Evolutionary conservation across 1,284 basidiomycete genomes (phyloP).

Genomic region (Malassezia furfur): DNA sequence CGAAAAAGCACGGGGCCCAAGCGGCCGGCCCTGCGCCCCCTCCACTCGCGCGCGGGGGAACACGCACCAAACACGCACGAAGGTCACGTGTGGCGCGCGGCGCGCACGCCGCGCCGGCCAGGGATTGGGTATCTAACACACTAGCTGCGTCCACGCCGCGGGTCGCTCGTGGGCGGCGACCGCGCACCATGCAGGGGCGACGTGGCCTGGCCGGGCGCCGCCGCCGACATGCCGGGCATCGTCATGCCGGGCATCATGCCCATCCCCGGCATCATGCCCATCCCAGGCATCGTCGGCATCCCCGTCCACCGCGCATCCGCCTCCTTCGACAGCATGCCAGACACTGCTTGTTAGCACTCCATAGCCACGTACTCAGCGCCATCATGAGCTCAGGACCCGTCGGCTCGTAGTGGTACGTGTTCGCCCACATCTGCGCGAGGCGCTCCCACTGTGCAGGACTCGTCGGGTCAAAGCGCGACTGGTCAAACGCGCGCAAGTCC

Average conservation of each 20-base stretch:
- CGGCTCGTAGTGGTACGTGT: constrained; percentile 19
- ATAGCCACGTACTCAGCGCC: constrained; percentile 12
- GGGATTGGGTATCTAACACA: constrained; percentile 6
- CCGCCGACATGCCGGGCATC: constrained; percentile 11
- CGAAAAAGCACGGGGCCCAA: neutral
- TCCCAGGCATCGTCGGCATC: constrained; percentile 5
- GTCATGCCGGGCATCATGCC: constrained; percentile 13
- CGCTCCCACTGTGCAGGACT: constrained; percentile 16
- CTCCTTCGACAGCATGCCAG: constrained; percentile 15
- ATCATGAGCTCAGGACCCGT: constrained; percentile 17
- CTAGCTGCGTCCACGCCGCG: constrained; percentile 8
- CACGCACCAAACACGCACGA: neutral
- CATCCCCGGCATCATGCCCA: constrained; percentile 14
- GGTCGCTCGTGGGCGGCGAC: neutral
- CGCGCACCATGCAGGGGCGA: neutral
- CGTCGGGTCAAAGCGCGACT: constrained; percentile 19
- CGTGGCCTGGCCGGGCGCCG: neutral
- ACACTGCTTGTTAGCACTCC: constrained; percentile 8
- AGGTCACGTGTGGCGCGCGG: neutral
- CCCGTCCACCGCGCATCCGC: constrained; percentile 11
- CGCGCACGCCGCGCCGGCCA: neutral
- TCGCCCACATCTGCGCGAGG: constrained; percentile 16
- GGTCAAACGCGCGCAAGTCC: constrained; percentile 19
- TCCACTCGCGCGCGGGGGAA: neutral
- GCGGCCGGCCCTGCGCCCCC: neutral